Percentiles rank a stretch among this genome's conserved stretches.
Evolutionary conservation across 2,329 filamentous ascomycete species (phyloP).

Genomic region (Aspergillus ustus): DNA sequence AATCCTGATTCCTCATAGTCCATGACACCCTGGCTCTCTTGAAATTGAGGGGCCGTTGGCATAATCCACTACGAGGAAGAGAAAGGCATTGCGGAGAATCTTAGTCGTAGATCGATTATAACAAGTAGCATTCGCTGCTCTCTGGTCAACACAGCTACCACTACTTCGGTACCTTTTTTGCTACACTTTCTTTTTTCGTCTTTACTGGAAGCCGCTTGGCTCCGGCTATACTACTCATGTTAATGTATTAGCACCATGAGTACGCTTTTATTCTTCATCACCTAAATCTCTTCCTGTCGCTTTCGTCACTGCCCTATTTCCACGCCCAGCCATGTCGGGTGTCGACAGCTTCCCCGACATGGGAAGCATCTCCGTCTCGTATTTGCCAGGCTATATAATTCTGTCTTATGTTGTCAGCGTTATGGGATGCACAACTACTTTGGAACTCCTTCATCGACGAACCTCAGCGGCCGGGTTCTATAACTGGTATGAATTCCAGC

Average conservation of each 20-base stretch:
- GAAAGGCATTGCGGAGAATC: not conserved
- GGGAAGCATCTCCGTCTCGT: constrained; percentile 25
- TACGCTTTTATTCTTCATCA: not conserved
- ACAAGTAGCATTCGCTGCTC: not conserved
- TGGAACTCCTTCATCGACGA: constrained; percentile 79
- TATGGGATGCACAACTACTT: constrained; percentile 75
- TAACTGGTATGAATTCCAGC: constrained; percentile 63
- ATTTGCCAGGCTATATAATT: constrained; percentile 66
- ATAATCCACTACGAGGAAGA: not conserved
- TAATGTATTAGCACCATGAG: constrained; percentile 8
- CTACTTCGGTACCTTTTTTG: not conserved
- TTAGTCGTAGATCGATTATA: not conserved
- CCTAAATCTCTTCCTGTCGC: not conserved
- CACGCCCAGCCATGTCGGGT: constrained; percentile 26
- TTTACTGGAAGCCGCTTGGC: not conserved
- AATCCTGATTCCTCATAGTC: not conserved
- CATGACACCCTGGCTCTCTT: not conserved
- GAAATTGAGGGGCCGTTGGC: not conserved
- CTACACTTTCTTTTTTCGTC: not conserved
- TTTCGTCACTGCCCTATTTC: not conserved
- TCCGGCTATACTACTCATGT: not conserved
- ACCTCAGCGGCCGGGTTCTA: constrained; percentile 70
- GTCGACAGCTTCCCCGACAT: constrained; percentile 16
- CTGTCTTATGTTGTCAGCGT: constrained; percentile 73
- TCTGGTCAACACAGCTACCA: not conserved